Evolutionary conservation across 2,329 filamentous ascomycete genomes (phyloP).

Genomic region (Chalaropsis ovoidea): DNA sequence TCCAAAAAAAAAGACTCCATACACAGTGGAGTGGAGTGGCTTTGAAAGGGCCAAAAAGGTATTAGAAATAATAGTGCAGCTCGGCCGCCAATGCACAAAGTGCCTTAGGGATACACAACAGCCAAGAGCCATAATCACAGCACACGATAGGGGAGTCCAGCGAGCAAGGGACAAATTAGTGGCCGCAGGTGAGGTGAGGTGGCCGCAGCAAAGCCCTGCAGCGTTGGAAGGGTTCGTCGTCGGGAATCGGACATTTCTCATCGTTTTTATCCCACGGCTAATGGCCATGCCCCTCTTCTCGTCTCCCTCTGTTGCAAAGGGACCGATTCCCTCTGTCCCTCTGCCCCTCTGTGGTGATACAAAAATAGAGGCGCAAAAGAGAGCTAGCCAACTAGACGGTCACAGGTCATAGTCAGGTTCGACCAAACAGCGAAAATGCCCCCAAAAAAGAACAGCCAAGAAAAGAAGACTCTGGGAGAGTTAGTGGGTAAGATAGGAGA

Average conservation of each 20-base stretch:
- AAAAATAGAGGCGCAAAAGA: not conserved
- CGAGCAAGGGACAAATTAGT: not conserved
- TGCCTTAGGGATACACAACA: conserved; percentile 4
- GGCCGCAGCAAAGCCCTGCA: no score
- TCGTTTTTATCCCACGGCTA: no score
- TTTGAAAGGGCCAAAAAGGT: not conserved
- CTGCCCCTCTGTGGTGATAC: not conserved
- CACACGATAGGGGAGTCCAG: not conserved
- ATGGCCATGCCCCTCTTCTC: no score
- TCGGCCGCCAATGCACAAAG: not conserved
- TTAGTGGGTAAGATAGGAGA: not conserved
- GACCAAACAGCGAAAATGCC: not conserved
- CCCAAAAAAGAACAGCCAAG: not conserved
- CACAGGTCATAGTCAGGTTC: not conserved
- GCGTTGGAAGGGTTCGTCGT: no score
- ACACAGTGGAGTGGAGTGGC: not conserved
- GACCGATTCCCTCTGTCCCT: not conserved
- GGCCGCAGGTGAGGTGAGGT: no score
- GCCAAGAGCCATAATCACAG: not conserved
- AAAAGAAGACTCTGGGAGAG: not conserved
- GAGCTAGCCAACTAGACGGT: not conserved
- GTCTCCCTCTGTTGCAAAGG: not conserved
- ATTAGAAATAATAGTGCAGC: not conserved
- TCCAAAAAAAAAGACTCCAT: no score
- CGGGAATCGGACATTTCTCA: no score